Percentiles rank a stretch among this genome's conserved stretches.
phyloP scores from a whole-genome alignment of 108 stramenopile species.

The Skeletonema grethae region DNA sequence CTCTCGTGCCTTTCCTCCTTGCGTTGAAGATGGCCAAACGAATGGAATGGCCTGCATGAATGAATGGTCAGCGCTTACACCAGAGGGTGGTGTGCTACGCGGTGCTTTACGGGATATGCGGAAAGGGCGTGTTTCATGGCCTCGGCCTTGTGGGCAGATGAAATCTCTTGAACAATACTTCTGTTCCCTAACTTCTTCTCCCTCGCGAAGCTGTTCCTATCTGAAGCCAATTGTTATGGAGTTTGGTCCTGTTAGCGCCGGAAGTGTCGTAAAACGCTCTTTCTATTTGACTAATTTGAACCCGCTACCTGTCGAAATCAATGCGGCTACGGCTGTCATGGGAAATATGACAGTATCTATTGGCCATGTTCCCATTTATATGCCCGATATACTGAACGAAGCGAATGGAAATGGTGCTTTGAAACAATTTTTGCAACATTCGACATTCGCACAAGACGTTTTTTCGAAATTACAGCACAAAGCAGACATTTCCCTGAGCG shows the following conservation, averaged over 20 bases:
- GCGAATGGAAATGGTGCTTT: neutral
- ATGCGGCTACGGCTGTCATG: constrained; percentile 59
- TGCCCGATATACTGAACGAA: constrained; percentile 22
- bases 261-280: constrained; percentile 46
- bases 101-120: constrained; percentile 18
- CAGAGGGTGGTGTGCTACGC: constrained; percentile 20
- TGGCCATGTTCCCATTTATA: constrained; percentile 52
- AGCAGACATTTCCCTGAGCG: constrained; percentile 34
- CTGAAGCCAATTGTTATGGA: constrained; percentile 59
- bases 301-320: constrained; percentile 63
- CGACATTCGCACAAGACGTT: constrained; percentile 13
- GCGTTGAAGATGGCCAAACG: neutral
- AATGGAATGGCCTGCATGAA: constrained; percentile 24
- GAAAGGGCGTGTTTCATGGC: neutral
- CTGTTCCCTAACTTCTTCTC: constrained; percentile 21
- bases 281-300: constrained; percentile 73
- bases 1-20: neutral
- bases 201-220: neutral
- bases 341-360: constrained; percentile 68
- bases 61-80: constrained; percentile 23
- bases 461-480: constrained; percentile 28
- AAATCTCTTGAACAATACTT: constrained; percentile 16
- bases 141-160: neutral
- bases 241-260: constrained; percentile 60
- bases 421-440: constrained; percentile 27